Evolutionary conservation across 2,329 filamentous ascomycete genomes (phyloP).

Genomic region (Botryotinia convoluta): DNA sequence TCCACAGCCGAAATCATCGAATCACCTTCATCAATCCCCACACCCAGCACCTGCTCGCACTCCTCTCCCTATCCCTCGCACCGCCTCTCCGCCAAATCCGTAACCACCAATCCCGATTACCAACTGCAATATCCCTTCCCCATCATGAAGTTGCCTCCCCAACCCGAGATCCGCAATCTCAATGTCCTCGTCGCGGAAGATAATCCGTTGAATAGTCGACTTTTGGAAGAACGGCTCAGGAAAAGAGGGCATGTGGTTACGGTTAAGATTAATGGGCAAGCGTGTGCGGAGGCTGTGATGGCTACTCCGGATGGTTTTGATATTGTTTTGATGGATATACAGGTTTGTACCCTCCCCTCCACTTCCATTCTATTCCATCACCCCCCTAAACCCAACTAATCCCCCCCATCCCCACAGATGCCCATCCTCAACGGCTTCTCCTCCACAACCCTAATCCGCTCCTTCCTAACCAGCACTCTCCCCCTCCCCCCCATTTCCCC

Average conservation of each 20-base stretch:
- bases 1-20: background rate
- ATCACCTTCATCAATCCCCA: background rate
- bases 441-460: conserved; percentile 80
- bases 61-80: background rate
- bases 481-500: conserved; percentile 34
- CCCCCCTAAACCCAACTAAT: background rate
- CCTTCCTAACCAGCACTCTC: conserved; percentile 45
- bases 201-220: conserved; percentile 81
- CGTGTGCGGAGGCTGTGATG: conserved; percentile 69
- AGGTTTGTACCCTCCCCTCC: conserved; percentile 54
- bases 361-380: background rate
- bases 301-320: conserved; percentile 65
- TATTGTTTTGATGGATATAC: conserved; percentile 88
- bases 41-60: background rate
- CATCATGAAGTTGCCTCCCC: conserved; percentile 3
- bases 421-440: conserved; percentile 82
- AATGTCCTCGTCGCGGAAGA: conserved; percentile 79
- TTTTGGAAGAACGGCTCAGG: conserved; percentile 76
- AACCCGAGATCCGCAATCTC: conserved; percentile 28
- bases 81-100: background rate
- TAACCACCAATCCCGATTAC: conserved; percentile 15
- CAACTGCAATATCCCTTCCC: conserved; percentile 27
- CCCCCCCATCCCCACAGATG: conserved; percentile 59
- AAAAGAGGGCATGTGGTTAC: conserved; percentile 69
- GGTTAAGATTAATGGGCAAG: conserved; percentile 78